Evolutionary conservation across 345 rosid species (phyloP).

Genomic region (Lepidium aucheri): DNA sequence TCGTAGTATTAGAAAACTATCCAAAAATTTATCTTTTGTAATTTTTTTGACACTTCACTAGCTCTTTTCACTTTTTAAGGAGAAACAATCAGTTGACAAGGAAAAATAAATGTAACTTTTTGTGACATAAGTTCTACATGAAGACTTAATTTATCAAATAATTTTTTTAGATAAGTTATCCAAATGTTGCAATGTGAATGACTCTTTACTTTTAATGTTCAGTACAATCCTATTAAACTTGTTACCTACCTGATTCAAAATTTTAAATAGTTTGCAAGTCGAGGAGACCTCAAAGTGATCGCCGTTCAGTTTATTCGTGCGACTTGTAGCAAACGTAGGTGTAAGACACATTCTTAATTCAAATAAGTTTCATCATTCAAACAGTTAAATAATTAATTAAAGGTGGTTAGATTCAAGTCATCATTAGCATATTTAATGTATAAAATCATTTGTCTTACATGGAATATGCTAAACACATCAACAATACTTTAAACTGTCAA

Average conservation of each 20-base stretch:
- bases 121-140: no score
- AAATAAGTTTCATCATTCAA: neutral
- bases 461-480: constrained; percentile 16
- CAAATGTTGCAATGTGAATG: no score
- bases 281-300: constrained; percentile 10
- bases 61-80: no score
- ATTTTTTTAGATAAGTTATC: no score
- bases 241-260: neutral
- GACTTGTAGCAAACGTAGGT: neutral
- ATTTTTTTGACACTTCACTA: no score
- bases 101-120: no score
- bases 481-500: constrained; percentile 9
- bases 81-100: no score
- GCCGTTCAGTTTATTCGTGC: constrained; percentile 12
- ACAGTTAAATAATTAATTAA: neutral
- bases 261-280: neutral
- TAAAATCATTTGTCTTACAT: constrained; percentile 2
- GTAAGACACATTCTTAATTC: constrained; percentile 4
- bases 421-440: constrained; percentile 7
- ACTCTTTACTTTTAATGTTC: no score
- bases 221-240: no score
- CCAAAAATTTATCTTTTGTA: no score
- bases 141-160: no score
- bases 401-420: constrained; percentile 12
- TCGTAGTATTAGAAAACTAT: no score